Evolutionary conservation across 768 basidiomycete genomes (phyloP), one percentile per base, ranked within the genome.

Genomic region (Myochromella boudieri): DNA sequence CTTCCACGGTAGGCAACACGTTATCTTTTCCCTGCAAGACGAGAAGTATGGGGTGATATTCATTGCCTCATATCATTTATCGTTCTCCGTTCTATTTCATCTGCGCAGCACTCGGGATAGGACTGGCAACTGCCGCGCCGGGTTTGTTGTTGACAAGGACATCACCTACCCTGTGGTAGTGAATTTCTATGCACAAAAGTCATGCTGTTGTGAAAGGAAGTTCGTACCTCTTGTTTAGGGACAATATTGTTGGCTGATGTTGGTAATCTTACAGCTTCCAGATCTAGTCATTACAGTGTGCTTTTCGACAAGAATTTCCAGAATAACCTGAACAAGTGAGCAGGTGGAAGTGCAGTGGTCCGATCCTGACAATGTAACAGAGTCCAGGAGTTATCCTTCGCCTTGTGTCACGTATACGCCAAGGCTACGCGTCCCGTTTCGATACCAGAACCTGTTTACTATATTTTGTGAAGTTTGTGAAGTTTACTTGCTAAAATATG

Each of bases 371-470:
- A n/a, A n/a, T n/a, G n/a, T n/a, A n/a, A n/a, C n/a, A 56, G 80
- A 1, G 48, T 81, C 15, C 74, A 82, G 44, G 62, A 68, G 17
- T 53, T 81, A 11, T 67, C 78, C 1, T 65, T 61, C 41, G 71
- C 81, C 0, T 64, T 85, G 0, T 86, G 85, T 54, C 84, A 86
- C 42, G 75, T 81, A n/a, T 86, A 84, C 42, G 77, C 82, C 2
- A 76, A 84, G 3, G 76, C 84, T 9, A 85, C 85, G 1, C 74
- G 81, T n/a, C 81, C 83, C 0, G 85, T 85, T 3, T 85, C 82
- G 0, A 81, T 86, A 34, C 85, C 84, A 0, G 84, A 83, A 0
- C 85, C 83, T 0, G 82, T 85, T 0, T 85, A 85, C 50, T 84
- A 84, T 85, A 51, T 29, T 8, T 14, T 29, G 14, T 14, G 14